phyloP scores from a whole-genome alignment of 2,329 filamentous ascomycete genomes.

The Aspergillus bombycis region DNA sequence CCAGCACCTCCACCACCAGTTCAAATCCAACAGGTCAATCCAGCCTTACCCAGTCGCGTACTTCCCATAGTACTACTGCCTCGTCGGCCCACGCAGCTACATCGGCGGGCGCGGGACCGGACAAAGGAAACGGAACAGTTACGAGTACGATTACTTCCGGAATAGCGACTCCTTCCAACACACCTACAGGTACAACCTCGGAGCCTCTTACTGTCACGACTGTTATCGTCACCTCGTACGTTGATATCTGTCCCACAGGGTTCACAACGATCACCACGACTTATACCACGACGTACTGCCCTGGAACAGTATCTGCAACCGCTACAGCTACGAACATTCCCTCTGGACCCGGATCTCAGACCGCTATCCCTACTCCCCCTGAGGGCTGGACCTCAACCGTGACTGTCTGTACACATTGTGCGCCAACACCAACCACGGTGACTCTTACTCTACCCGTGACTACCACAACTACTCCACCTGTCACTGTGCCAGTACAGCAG shows the following conservation, averaged over 20 bases:
- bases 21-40: background rate
- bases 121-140: slow-evolving; percentile 13
- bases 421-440: slow-evolving; percentile 42
- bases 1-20: background rate
- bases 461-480: slow-evolving; percentile 15
- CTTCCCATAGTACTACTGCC: background rate
- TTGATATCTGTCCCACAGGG: slow-evolving; percentile 47
- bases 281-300: slow-evolving; percentile 42
- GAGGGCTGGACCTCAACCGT: slow-evolving; percentile 46
- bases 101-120: background rate
- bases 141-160: slow-evolving; percentile 12
- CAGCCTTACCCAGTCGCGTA: background rate
- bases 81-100: slow-evolving; percentile 3
- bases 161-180: slow-evolving; percentile 17
- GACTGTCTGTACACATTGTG: slow-evolving; percentile 44
- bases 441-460: slow-evolving; percentile 36
- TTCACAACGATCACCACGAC: slow-evolving; percentile 46
- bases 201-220: slow-evolving; percentile 36
- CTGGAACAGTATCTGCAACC: slow-evolving; percentile 33
- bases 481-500: slow-evolving; percentile 11
- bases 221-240: slow-evolving; percentile 44
- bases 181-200: slow-evolving; percentile 20
- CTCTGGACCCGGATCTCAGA: slow-evolving; percentile 18
- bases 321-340: slow-evolving; percentile 26
- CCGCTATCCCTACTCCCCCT: slow-evolving; percentile 28